Percentiles rank a stretch among this genome's conserved stretches.
These are phyloP conservation scores for Viola odorata DNA, from an alignment of 345 rosid genomes.

Conservation along the genomic window DNA sequence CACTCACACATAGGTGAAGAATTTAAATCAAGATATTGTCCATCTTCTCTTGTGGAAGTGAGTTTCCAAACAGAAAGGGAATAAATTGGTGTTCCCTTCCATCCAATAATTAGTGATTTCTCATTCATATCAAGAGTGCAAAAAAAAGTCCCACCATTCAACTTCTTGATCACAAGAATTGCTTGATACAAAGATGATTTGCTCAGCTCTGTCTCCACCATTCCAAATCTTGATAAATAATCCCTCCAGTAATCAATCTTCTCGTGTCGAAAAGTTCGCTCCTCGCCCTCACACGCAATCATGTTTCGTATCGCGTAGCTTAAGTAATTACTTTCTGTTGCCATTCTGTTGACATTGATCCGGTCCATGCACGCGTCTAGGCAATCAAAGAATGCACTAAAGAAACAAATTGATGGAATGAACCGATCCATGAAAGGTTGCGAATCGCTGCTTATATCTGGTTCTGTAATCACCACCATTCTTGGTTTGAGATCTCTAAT, in stretches of 20 bases:
- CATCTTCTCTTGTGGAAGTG: not conserved
- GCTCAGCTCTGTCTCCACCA: conserved; percentile 28
- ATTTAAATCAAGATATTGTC: too few relatives aligned
- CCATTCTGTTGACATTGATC: conserved; percentile 15
- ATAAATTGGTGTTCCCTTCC: conserved; percentile 30
- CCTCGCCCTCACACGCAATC: conserved; percentile 28
- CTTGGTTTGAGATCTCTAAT: conserved; percentile 31
- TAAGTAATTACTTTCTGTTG: conserved; percentile 3
- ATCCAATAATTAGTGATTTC: conserved; percentile 25
- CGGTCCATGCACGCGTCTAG: conserved; percentile 20
- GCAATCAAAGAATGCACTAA: conserved; percentile 29
- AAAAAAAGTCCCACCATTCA: conserved; percentile 20
- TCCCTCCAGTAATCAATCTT: conserved; percentile 29
- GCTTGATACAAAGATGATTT: conserved; percentile 23
- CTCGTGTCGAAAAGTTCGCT: conserved; percentile 18
- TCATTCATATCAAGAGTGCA: conserved; percentile 24
- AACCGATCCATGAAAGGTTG: conserved; percentile 43
- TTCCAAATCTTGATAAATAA: conserved; percentile 23
- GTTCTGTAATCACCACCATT: conserved; percentile 44
- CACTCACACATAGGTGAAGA: too few relatives aligned
- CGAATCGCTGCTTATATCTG: conserved; percentile 43
- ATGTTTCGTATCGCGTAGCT: conserved; percentile 19
- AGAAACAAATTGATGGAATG: conserved; percentile 16
- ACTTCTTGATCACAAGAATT: conserved; percentile 14
- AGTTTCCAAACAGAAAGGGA: conserved; percentile 24